Base-by-base conservation (phyloP, 495 filamentous ascomycete species). In the Jackrogersella multiformis region DNA sequence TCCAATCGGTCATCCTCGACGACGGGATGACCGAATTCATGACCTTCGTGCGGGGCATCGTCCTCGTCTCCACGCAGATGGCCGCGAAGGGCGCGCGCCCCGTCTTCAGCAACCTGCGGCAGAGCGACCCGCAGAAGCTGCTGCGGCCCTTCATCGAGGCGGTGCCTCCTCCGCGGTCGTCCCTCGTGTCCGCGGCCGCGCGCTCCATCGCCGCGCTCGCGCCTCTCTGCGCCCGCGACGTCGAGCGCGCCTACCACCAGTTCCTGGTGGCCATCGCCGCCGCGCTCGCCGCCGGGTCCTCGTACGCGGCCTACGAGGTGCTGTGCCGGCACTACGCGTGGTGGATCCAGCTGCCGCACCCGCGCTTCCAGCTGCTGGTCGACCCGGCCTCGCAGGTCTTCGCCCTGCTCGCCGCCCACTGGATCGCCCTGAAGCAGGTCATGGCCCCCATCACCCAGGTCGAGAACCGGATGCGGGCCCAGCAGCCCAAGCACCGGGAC, bases 1-100 rank as follows among this genome's bases (percentile, higher is more conserved):
- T 87, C 77, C 87, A 89, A 69, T 84, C 85, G 0, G 80, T 82
- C 42, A 75, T 84, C 57, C 81, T 89, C 48, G 77, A 81, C 30
- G 87, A 89, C 74, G 86, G 87, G 10, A 76, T 89, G 56, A 73
- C 77, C 24, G 87, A 89, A 67, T 90, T 85, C 70, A 82, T 87
- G 76, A 84, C 86, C 9, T 88, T 89, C 73, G 81, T 87, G 35
- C 79, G 86, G 24, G 87, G 87, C 16, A 82, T 85, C 62, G 72
- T 83, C 34, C 77, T 87, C 8, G 80, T 90, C 5, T 81, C 81
- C 3, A 72, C 77, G 15, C 79, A 82, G 64, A 86, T 87, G 75
- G 76, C 74, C 46, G 53, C 71, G 23, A 74, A 72, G 53, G 78
- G 78, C 12, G 61, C 74, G 13, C 78, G 77, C 41, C 79, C 85